Percentiles rank a stretch among this genome's conserved stretches.
phyloP scores from a whole-genome alignment of 805 yeast species.

The Candida oleophila region DNA sequence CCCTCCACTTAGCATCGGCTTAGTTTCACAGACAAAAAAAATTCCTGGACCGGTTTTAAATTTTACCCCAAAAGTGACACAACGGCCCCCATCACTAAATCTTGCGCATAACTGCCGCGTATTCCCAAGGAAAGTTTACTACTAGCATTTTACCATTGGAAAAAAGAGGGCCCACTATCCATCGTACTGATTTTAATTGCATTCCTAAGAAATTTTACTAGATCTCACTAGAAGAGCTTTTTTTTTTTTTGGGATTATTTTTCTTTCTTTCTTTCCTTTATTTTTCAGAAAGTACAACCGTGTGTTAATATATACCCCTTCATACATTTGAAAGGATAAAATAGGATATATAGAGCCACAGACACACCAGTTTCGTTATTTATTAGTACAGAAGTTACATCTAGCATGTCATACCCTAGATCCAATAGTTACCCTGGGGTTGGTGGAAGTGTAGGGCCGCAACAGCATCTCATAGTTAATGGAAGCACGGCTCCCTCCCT shows the following conservation, averaged over 20 bases:
- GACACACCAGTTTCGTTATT: not conserved
- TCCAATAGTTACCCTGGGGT: constrained; percentile 2
- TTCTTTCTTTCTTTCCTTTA: not conserved
- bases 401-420: constrained; percentile 3
- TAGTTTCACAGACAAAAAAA: too few relatives aligned
- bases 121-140: not conserved
- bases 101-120: not conserved
- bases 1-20: too few relatives aligned
- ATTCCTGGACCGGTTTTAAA: too few relatives aligned
- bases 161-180: not conserved
- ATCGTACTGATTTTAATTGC: not conserved
- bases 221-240: not conserved
- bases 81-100: not conserved
- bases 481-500: constrained; percentile 1
- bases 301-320: not conserved
- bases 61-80: not conserved
- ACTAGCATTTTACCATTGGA: not conserved
- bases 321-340: not conserved
- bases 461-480: not conserved
- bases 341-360: not conserved
- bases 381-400: too few relatives aligned
- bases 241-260: not conserved
- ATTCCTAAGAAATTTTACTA: not conserved
- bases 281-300: not conserved
- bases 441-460: not conserved